These are phyloP conservation scores for Penicillium manginii DNA, from an alignment of 495 filamentous ascomycete species.

Conservation along the genomic window DNA sequence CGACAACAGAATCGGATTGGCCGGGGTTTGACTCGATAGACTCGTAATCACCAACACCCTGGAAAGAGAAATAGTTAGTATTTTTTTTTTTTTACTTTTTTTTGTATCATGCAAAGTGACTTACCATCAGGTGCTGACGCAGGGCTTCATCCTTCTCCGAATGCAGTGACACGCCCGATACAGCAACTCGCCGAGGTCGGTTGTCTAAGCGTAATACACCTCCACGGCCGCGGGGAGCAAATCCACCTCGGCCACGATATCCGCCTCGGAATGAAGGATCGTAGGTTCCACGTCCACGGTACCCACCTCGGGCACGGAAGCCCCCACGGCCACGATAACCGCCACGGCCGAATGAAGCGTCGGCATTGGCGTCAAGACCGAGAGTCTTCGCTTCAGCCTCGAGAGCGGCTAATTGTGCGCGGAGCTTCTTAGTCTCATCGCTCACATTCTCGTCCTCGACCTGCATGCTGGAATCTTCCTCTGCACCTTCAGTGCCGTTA, in stretches of 20 bases:
- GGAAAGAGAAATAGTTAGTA: conserved; percentile 10
- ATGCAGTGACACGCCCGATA: conserved; percentile 71
- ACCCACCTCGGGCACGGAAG: conserved; percentile 51
- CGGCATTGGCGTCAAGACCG: conserved; percentile 65
- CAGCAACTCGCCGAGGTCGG: conserved; percentile 73
- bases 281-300: conserved; percentile 47
- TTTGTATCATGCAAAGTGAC: conserved; percentile 44
- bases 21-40: conserved; percentile 69
- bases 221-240: conserved; percentile 31
- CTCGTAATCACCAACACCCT: conserved; percentile 86
- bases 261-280: conserved; percentile 50
- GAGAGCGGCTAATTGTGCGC: conserved; percentile 78
- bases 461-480: conserved; percentile 20
- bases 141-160: conserved; percentile 80
- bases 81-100: conserved; percentile 14
- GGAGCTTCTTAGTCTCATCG: conserved; percentile 66
- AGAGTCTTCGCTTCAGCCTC: conserved; percentile 84
- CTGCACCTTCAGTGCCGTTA: conserved; percentile 24
- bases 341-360: conserved; percentile 28
- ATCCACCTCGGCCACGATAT: conserved; percentile 62
- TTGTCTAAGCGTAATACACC: conserved; percentile 86
- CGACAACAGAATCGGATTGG: conserved; percentile 59
- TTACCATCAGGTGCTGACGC: conserved; percentile 83
- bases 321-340: conserved; percentile 30
- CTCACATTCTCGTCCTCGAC: conserved; percentile 55